These are phyloP conservation scores for Pilatotrama ljubarskyi DNA, from an alignment of 768 basidiomycete species.

Conservation along the genomic window DNA sequence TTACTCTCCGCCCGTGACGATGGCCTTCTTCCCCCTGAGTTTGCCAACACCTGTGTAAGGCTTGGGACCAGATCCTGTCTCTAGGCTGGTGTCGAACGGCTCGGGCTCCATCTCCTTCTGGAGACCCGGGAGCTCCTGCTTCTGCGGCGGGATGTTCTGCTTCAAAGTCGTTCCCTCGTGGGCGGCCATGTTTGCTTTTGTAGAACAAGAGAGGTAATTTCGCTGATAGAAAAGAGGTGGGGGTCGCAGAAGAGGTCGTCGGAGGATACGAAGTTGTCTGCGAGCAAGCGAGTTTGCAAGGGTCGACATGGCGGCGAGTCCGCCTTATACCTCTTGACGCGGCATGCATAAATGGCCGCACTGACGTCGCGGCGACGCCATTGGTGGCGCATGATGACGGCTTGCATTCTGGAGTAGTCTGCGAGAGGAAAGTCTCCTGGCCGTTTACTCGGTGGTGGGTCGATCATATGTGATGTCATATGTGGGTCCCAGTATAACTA, in stretches of 20 bases:
- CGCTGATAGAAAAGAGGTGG: not conserved
- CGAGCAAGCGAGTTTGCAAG: not conserved
- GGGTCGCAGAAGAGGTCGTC: not conserved
- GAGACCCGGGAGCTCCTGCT: constrained; percentile 49
- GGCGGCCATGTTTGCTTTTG: not conserved
- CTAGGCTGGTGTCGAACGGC: constrained; percentile 43
- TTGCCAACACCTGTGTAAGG: constrained; percentile 56
- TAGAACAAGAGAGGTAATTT: not conserved
- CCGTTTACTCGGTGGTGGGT: not conserved
- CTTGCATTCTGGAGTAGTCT: not conserved
- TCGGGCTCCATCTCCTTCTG: constrained; percentile 48
- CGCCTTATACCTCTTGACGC: not conserved
- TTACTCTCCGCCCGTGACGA: constrained; percentile 28
- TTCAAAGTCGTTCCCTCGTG: constrained; percentile 25
- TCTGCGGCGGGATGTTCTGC: constrained; percentile 36
- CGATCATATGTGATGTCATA: constrained; percentile 11
- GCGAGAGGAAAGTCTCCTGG: not conserved
- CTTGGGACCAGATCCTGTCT: constrained; percentile 49
- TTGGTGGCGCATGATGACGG: not conserved
- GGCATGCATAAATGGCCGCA: not conserved
- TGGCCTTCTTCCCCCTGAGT: constrained; percentile 28
- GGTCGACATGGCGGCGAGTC: not conserved
- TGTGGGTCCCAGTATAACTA: constrained; percentile 5
- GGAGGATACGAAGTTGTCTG: not conserved
- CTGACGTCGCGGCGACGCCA: constrained; percentile 1